phyloP scores from a whole-genome alignment of 306 rosid species.

The Lablab purpureus region DNA sequence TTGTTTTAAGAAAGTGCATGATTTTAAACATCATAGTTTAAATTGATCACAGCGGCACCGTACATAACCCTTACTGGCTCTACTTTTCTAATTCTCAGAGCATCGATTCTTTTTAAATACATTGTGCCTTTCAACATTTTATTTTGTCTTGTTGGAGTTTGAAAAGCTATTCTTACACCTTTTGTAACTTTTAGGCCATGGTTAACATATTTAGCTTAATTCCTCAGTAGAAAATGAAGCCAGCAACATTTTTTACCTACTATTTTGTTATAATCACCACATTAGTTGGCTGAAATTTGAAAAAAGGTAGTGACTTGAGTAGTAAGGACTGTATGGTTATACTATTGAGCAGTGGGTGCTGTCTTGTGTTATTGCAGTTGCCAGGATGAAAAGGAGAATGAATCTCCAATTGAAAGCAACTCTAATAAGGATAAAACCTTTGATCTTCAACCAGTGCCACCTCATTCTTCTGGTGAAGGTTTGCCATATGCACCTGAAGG shows the following conservation, averaged over 20 bases:
- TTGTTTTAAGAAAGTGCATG: background rate
- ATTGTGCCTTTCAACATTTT: background rate
- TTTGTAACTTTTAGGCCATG: background rate
- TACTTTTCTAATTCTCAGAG: background rate
- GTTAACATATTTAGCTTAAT: background rate
- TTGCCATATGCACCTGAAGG: conserved; percentile 78
- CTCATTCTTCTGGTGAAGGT: conserved; percentile 64
- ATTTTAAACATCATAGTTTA: background rate
- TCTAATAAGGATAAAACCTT: conserved; percentile 38
- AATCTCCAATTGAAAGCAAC: conserved; percentile 43
- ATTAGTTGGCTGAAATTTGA: background rate
- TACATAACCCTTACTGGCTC: background rate
- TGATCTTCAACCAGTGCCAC: conserved; percentile 53
- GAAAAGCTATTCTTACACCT: background rate
- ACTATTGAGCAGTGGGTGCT: background rate
- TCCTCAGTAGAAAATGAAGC: background rate
- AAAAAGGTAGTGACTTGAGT: background rate
- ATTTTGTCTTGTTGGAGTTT: background rate
- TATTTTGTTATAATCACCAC: background rate
- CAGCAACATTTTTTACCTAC: background rate
- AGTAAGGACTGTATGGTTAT: background rate
- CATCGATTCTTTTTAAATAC: too few relatives aligned
- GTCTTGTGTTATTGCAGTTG: background rate
- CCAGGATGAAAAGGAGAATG: conserved; percentile 44
- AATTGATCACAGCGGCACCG: background rate